Evolutionary conservation across 495 filamentous ascomycete genomes (phyloP), one percentile per base, ranked within the genome.

Genomic region (Rusavskia elegans): DNA sequence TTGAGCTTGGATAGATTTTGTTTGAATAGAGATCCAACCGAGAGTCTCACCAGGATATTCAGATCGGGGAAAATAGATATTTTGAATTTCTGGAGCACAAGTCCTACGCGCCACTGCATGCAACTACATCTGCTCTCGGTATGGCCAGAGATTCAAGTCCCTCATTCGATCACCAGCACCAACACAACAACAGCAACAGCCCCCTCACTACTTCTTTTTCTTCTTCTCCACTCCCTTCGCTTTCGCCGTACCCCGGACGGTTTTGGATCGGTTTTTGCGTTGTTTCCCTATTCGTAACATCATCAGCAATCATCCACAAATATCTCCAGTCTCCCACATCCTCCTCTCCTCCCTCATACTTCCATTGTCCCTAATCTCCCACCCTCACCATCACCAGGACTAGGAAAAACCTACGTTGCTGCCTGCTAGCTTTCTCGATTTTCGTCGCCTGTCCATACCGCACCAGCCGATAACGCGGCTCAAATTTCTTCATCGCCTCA

Each of bases 261-360:
- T 88, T 87, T 97, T 97, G 73, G 84, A 81, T 68, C 89, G 80
- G 87, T 99, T 99, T 85, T 97, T 99, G 78, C 93, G 85, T 81
- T 97, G 90, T 80, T 99, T 99, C 81, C 93, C 93, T 99, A 73
- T 76, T 56, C 52, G 29, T n/a, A 7, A 45, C 32, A 49, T 17
- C 21, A 49, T 32, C 23, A 37, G 38, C 39, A 40, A n/a, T 44
- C 30, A 32, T n/a, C 48, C 30, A 35, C 10, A 32, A 41, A 14
- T 17, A 35, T 20, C 38, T 30, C 11, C 17, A 11, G 21, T 23
- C 23, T 8, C 29, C 32, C 17, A 10, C 52, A 5, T 20, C 45
- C 3, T 29, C 41, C 23, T 39, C 42, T 39, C 29, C 6, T 14
- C 44, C 44, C 23, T 16, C 20, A 52, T 27, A 3, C 17, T 35